Base-by-base conservation (phyloP, 2,329 filamentous ascomycete genomes). In the Aspergillus sp. region DNA sequence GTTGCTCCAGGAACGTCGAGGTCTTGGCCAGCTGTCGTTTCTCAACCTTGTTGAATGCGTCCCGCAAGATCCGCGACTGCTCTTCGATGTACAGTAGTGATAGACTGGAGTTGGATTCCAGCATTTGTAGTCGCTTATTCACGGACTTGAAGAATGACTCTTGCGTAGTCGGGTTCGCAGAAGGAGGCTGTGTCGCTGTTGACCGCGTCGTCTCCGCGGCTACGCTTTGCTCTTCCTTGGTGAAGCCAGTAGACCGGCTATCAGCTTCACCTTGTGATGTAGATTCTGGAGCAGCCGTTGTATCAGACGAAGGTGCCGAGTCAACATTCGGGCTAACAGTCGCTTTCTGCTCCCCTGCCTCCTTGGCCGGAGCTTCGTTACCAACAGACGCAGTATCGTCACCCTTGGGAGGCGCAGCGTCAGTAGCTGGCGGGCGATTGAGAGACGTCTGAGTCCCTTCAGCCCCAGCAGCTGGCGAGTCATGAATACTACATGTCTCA, bases 81-180 rank as follows among this genome's bases (percentile, higher is more conserved):
- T 97, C 92, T 78, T 98, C 94, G 61, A 99, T 96, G 72, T 99
- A 99, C 70, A 97, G 91, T 8, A 98, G 81, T 0, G 93, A 97
- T 10, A 98, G 82, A 0, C 94, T 96, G 10, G 93, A 92, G 74
- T 98, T 99, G 15, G 91, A 87, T 76, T 99, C 95, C 7, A 98
- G 87, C 68, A 93, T 88, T 65, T 94, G 91, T 4, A 99, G 84
- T 1, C 95, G 91, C 76, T 98, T 98, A 64, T 93, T 92, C 8
- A 98, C 89, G 4, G 92, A 91, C 75, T 98, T 98, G 84, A 97
- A 99, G 77, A 99, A 98, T 1, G 91, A 95, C 74, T 99, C 95
- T 75, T 99, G 95, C 1, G 96, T 95, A 0, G 93, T 92, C 2
- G 94, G 93, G 0, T 87, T 85, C 1, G 89, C 77, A 1, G 84